A percentile compares a stretch with the other conserved stretches of the same genome.
These are phyloP conservation scores for Amphichorda felina DNA, from an alignment of 2,329 filamentous ascomycete genomes.

Conservation along the genomic window DNA sequence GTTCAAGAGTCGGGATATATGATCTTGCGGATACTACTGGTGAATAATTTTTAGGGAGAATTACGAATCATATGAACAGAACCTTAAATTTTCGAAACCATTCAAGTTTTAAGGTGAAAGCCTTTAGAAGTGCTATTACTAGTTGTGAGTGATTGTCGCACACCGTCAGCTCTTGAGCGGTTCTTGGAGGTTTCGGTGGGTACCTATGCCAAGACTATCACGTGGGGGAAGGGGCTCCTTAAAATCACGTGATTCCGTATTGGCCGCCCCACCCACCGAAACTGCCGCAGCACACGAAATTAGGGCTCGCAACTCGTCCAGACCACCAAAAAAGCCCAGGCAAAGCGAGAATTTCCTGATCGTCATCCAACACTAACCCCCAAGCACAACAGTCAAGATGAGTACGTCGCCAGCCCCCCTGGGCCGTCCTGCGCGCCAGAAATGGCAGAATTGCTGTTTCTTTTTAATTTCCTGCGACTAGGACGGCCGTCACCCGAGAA, in stretches of 20 bases:
- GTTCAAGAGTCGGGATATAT: no score
- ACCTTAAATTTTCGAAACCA: no score
- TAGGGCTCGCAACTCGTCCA: conserved; percentile 23
- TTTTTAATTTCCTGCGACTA: neutral
- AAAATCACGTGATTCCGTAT: conserved; percentile 17
- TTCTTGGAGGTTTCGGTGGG: no score
- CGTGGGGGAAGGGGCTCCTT: neutral
- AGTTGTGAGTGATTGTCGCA: no score
- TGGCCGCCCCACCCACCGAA: conserved; percentile 6
- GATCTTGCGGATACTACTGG: no score
- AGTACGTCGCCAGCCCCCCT: conserved; percentile 32
- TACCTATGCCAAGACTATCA: no score
- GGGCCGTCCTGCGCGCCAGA: no score
- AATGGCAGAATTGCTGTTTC: neutral
- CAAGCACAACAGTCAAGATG: conserved; percentile 41
- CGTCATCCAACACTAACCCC: conserved; percentile 24
- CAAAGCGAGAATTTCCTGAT: conserved; percentile 22
- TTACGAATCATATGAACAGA: no score
- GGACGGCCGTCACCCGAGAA: neutral
- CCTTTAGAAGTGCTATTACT: no score
- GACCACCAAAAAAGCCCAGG: conserved; percentile 22
- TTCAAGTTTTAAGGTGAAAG: no score
- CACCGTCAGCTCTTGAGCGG: no score
- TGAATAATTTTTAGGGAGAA: no score
- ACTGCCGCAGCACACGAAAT: conserved; percentile 8